These are phyloP conservation scores for Penicillium simplicissimum DNA, from an alignment of 495 filamentous ascomycete species.

Conservation along the genomic window DNA sequence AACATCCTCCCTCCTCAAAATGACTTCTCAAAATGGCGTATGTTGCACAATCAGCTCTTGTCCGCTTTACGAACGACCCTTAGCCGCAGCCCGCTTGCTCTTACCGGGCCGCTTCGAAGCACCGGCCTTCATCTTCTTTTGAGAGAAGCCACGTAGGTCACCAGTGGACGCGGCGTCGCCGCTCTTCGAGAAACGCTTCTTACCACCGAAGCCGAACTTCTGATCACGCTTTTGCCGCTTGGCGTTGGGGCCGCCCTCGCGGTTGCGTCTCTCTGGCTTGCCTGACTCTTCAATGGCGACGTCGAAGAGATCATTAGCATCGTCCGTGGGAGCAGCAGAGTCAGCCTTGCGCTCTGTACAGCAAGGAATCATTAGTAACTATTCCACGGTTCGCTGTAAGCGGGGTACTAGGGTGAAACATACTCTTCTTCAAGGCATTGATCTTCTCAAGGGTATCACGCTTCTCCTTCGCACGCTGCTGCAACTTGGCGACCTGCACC, in stretches of 20 bases:
- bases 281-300: conserved; percentile 83
- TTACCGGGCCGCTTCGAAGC: conserved; percentile 62
- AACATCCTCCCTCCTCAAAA: not conserved
- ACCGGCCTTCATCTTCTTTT: conserved; percentile 77
- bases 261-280: conserved; percentile 44
- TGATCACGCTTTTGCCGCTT: conserved; percentile 92
- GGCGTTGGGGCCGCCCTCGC: conserved; percentile 46
- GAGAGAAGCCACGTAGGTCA: conserved; percentile 77
- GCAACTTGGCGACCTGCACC: conserved; percentile 93
- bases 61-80: conserved; percentile 29
- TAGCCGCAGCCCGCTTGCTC: conserved; percentile 55
- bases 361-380: conserved; percentile 24
- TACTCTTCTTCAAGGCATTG: conserved; percentile 89
- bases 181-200: conserved; percentile 87
- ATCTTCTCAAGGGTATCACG: conserved; percentile 91
- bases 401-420: conserved; percentile 1
- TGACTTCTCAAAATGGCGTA: not conserved
- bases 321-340: conserved; percentile 62
- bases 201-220: conserved; percentile 92
- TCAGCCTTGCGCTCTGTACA: conserved; percentile 78
- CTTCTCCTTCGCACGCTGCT: conserved; percentile 90
- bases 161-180: conserved; percentile 76
- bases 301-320: conserved; percentile 86
- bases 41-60: not conserved
- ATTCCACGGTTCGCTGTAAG: not conserved